A percentile compares a stretch with the other conserved stretches of the same genome.
These are phyloP conservation scores for Berkeleyomyces rouxiae DNA, from an alignment of 2,329 filamentous ascomycete species.

Conservation along the genomic window DNA sequence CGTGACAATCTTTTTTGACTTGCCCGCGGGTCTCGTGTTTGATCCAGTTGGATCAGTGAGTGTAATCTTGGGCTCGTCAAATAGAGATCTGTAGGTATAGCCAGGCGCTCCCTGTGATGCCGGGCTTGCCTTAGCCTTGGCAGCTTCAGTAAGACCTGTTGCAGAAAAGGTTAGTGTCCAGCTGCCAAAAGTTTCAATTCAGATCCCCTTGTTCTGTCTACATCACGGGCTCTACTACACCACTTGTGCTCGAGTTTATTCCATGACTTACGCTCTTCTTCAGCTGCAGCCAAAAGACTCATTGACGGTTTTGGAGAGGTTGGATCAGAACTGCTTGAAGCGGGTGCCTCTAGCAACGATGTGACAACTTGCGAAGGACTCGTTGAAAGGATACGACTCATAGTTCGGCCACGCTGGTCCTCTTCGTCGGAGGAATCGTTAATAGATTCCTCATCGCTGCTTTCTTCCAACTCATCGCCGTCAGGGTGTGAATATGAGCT, in stretches of 20 bases:
- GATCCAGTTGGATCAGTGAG: constrained; percentile 47
- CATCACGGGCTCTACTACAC: background rate
- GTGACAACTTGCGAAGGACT: constrained; percentile 1
- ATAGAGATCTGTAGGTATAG: constrained; percentile 45
- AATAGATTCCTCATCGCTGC: constrained; percentile 50
- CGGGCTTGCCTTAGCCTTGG: constrained; percentile 1
- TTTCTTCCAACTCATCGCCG: constrained; percentile 42
- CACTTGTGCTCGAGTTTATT: too few species aligned
- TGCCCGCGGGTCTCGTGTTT: background rate
- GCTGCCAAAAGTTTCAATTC: background rate
- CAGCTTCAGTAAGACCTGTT: constrained; percentile 7
- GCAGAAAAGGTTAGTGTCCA: background rate
- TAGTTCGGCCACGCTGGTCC: constrained; percentile 42
- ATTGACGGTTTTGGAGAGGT: constrained; percentile 25
- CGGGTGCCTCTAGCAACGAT: background rate
- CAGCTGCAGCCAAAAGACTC: constrained; percentile 55
- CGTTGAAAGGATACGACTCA: constrained; percentile 23
- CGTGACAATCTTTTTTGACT: constrained; percentile 46
- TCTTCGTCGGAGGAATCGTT: constrained; percentile 48
- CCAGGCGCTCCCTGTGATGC: constrained; percentile 20
- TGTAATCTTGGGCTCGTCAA: constrained; percentile 50
- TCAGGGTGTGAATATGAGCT: constrained; percentile 52
- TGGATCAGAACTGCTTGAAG: constrained; percentile 16
- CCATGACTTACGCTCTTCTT: constrained; percentile 56
- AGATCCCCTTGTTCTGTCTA: background rate